These are phyloP conservation scores for Saksenaea vasiformis DNA, from an alignment of 371 early-diverging fungal genomes.

Conservation along the genomic window DNA sequence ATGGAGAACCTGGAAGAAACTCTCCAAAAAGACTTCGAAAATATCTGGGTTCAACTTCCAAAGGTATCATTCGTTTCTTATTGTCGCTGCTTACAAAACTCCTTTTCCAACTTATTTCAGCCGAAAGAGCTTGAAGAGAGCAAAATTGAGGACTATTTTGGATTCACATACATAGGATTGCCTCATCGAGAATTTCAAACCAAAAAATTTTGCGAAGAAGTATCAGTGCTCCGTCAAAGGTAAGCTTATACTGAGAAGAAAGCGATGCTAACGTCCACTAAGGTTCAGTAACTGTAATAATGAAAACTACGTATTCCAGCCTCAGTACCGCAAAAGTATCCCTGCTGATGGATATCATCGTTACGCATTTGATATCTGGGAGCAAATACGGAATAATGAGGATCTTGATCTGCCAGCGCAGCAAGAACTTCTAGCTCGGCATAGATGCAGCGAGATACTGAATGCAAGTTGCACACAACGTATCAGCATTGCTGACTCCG, in stretches of 20 bases:
- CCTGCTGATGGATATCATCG: constrained; percentile 94
- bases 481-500: background rate
- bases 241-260: constrained; percentile 15
- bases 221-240: constrained; percentile 69
- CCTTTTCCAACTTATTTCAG: constrained; percentile 25
- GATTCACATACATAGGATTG: constrained; percentile 85
- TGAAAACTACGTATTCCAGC: constrained; percentile 82
- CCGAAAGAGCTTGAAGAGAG: constrained; percentile 82
- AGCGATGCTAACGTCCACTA: background rate
- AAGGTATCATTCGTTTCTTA: constrained; percentile 57
- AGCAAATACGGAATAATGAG: constrained; percentile 88
- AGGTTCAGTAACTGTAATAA: constrained; percentile 74
- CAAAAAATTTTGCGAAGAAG: constrained; percentile 79
- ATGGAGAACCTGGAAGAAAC: constrained; percentile 80
- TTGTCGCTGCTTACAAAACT: background rate
- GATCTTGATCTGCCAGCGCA: constrained; percentile 98
- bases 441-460: constrained; percentile 97
- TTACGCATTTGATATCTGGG: constrained; percentile 93
- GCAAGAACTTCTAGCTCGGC: constrained; percentile 96
- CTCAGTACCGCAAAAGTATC: constrained; percentile 87
- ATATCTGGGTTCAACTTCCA: constrained; percentile 86
- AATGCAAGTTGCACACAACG: constrained; percentile 33
- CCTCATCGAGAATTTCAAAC: constrained; percentile 91
- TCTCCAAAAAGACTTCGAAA: constrained; percentile 81
- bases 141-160: constrained; percentile 88